These are phyloP conservation scores for Salvia hispanica DNA, from an alignment of 257 asterid genomes.

Conservation along the genomic window DNA sequence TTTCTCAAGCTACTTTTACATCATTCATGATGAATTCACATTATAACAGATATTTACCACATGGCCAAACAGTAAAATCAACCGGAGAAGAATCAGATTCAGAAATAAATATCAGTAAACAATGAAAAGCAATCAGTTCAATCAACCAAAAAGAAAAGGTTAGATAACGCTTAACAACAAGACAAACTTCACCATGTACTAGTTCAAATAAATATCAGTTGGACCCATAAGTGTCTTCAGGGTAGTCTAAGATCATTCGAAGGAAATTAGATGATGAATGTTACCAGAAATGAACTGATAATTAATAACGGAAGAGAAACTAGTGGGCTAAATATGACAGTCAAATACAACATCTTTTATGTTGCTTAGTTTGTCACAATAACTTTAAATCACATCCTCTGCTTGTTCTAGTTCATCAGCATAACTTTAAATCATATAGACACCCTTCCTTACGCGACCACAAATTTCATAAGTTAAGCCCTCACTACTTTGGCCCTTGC, in stretches of 20 bases:
- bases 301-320: not conserved
- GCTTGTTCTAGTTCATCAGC: too few species aligned
- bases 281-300: not conserved
- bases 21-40: not conserved
- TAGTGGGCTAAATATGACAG: not conserved
- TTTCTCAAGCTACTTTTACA: not conserved
- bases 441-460: too few species aligned
- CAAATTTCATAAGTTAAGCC: too few species aligned
- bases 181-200: not conserved
- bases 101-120: not conserved
- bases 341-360: too few species aligned
- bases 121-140: constrained; percentile 15
- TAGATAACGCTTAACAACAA: not conserved
- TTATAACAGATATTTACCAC: not conserved
- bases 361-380: too few species aligned
- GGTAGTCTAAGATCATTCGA: not conserved
- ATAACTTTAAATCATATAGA: too few species aligned
- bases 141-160: constrained; percentile 26
- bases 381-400: too few species aligned
- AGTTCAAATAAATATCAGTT: not conserved
- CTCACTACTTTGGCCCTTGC: too few species aligned
- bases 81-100: constrained; percentile 11
- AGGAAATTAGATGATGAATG: not conserved
- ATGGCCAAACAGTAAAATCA: not conserved
- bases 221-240: not conserved